Percentiles rank a stretch among this genome's conserved stretches.
phyloP scores from a whole-genome alignment of 371 early-diverging fungal genomes.

The Rhizopus sp. region DNA sequence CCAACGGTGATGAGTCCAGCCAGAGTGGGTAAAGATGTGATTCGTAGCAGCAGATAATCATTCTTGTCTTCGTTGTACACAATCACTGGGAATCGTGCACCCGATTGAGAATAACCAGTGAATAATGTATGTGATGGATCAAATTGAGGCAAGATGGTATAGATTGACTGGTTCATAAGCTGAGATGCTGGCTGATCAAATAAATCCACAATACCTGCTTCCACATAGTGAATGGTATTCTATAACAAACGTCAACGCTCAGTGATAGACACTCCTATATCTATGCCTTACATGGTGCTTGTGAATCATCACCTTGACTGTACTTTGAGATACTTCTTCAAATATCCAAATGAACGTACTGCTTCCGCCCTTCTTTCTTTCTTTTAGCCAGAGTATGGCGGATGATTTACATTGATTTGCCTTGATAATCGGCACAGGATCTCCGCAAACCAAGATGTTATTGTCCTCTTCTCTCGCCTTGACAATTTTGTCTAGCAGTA shows the following conservation, averaged over 20 bases:
- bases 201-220: slow-evolving; percentile 50
- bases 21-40: slow-evolving; percentile 69
- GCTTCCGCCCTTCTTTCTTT: slow-evolving; percentile 54
- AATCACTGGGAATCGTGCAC: slow-evolving; percentile 64
- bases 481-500: slow-evolving; percentile 43
- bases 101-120: slow-evolving; percentile 56
- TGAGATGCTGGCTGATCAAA: slow-evolving; percentile 55
- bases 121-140: slow-evolving; percentile 54
- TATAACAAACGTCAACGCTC: slow-evolving; percentile 13
- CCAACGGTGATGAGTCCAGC: slow-evolving; percentile 67
- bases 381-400: slow-evolving; percentile 71
- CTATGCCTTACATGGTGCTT: slow-evolving; percentile 3
- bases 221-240: slow-evolving; percentile 52
- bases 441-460: slow-evolving; percentile 62
- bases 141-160: slow-evolving; percentile 26
- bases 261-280: neutral
- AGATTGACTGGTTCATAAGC: slow-evolving; percentile 37
- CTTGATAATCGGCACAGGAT: slow-evolving; percentile 68
- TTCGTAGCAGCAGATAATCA: slow-evolving; percentile 35
- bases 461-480: slow-evolving; percentile 42
- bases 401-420: slow-evolving; percentile 57
- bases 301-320: slow-evolving; percentile 35
- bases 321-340: slow-evolving; percentile 64
- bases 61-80: slow-evolving; percentile 19
- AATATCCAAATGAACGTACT: slow-evolving; percentile 72